phyloP scores from a whole-genome alignment of 352 stramenopile species.

The Lagenidium sp. region DNA sequence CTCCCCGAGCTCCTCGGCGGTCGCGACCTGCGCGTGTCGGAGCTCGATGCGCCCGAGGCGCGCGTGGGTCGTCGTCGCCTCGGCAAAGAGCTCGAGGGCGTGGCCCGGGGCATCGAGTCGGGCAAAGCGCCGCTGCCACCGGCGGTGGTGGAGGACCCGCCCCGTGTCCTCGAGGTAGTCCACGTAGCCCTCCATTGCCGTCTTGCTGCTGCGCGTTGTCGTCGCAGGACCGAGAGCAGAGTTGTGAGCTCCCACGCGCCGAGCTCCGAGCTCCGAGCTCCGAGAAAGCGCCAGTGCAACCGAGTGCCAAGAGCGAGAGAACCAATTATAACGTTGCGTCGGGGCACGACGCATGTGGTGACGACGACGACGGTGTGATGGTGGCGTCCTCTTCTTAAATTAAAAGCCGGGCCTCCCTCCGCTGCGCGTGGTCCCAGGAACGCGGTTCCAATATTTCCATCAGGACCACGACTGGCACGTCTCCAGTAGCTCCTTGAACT shows the following conservation, averaged over 20 bases:
- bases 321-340: too few relatives aligned
- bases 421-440: neutral
- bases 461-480: constrained; percentile 8
- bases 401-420: neutral
- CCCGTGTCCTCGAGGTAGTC: constrained; percentile 31
- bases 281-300: too few relatives aligned
- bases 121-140: constrained; percentile 41
- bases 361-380: too few relatives aligned
- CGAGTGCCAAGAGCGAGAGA: too few relatives aligned
- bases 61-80: constrained; percentile 25
- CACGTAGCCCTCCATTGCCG: constrained; percentile 52
- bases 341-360: too few relatives aligned
- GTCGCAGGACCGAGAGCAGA: too few relatives aligned
- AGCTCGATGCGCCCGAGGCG: constrained; percentile 40
- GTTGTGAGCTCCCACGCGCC: too few relatives aligned
- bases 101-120: constrained; percentile 35
- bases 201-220: too few relatives aligned
- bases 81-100: constrained; percentile 49
- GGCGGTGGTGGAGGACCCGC: constrained; percentile 8
- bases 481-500: constrained; percentile 34
- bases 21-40: constrained; percentile 24
- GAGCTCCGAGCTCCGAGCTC: too few relatives aligned
- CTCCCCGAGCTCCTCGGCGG: constrained; percentile 45
- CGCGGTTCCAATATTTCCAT: too few relatives aligned
- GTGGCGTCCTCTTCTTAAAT: neutral